Base-by-base conservation (phyloP, 257 asterid genomes). In the Gentiana macrophylla region DNA sequence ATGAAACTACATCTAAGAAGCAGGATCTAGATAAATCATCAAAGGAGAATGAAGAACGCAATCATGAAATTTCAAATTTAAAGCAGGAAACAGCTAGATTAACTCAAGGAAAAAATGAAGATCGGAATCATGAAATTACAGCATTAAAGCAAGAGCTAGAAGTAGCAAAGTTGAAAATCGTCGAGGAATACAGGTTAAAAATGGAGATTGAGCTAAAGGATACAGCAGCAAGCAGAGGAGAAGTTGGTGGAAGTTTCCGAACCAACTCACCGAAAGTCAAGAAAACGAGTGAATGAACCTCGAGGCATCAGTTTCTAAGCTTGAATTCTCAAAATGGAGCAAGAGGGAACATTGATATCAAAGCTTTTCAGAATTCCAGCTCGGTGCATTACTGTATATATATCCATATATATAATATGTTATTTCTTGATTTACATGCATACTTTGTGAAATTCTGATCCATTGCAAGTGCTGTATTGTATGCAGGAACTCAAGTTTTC, bases 341-440 rank as follows among this genome's bases (percentile, higher is more conserved):
- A 88, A 92, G 81, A 81, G 72, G 66, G 72, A 85, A 63, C 66
- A 75, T 32, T 60, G 75, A 56, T 84, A 76, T 77, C 85, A 73
- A 32, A 80, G 66, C 63, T 83, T 77, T 69, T 77, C 86, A 6
- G 94, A 88, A 52, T 79, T 76, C 70, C 95, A 88, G 80, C 99
- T 88, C 41, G 94, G 89, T 12, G 94, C 94, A 33, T 59, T 92
- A 51, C 91, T 32, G 99, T 92, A 84, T 52, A 89, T 64, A n/a
- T 64, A 35, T 24, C 12, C 60, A 8, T 50, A 32, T 64, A 34
- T 56, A 38, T 38, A 41, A 36, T 32, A 6, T 45, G 4, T 37
- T n/a, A n/a, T n/a, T 15, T 55, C 12, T 41, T 41, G n/a, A n/a
- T n/a, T n/a, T n/a, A n/a, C 46, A 41, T 41, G 46, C 0, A 41